Conservation (phyloP, 306 rosid species). For the Cajanus cajan region DNA sequence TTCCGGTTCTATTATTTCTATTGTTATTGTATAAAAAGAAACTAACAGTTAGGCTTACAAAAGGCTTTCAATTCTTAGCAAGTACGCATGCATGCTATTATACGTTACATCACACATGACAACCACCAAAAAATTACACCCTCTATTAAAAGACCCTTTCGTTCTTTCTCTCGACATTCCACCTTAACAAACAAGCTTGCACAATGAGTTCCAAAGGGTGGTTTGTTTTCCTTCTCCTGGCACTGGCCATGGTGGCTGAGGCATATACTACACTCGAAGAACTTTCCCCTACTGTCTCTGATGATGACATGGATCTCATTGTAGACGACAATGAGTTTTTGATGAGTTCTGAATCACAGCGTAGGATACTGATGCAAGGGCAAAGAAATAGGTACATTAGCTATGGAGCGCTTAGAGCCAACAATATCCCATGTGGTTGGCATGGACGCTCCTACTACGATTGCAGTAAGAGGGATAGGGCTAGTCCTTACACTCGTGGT, state of each 20-base stretch:
- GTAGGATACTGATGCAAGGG: background rate
- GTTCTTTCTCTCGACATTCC: background rate
- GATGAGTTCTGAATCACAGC: constrained; percentile 34
- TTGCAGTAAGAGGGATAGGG: constrained; percentile 28
- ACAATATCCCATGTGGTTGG: constrained; percentile 36
- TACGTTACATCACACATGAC: background rate
- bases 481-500: constrained; percentile 46
- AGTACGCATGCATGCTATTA: constrained; percentile 3
- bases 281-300: background rate
- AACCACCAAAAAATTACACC: background rate
- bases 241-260: constrained; percentile 34
- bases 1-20: too few species aligned
- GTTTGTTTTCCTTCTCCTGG: constrained; percentile 35
- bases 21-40: too few species aligned
- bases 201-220: constrained; percentile 39
- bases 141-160: background rate
- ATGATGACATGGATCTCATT: constrained; percentile 18
- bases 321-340: constrained; percentile 46
- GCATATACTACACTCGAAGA: constrained; percentile 16
- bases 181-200: background rate
- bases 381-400: constrained; percentile 13
- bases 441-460: constrained; percentile 49
- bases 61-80: background rate
- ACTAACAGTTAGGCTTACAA: constrained; percentile 5
- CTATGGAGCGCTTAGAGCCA: constrained; percentile 32